These are phyloP conservation scores for Populus hybrid DNA, from an alignment of 441 rosid species.

Conservation along the genomic window DNA sequence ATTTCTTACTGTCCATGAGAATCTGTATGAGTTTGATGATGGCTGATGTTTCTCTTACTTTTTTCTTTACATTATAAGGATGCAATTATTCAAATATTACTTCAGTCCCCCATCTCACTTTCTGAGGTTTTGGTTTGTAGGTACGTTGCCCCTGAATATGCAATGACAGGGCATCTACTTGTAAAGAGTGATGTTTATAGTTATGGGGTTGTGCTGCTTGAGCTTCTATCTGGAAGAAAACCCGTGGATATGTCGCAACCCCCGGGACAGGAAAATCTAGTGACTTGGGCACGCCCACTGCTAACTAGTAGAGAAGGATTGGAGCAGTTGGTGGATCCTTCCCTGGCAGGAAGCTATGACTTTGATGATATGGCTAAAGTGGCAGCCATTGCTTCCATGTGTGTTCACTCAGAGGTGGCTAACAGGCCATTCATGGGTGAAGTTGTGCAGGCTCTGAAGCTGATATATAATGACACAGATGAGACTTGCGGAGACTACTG, in stretches of 20 bases:
- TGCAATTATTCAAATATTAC: not conserved
- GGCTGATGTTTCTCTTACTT: not conserved
- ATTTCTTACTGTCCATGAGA: not conserved
- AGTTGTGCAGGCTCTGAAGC: conserved; percentile 96
- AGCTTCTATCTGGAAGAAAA: conserved; percentile 91
- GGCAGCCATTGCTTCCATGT: conserved; percentile 96
- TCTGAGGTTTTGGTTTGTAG: conserved; percentile 37
- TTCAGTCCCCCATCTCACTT: not conserved
- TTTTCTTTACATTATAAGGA: not conserved
- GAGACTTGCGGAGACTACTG: conserved; percentile 71
- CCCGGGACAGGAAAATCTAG: conserved; percentile 92
- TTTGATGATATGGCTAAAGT: conserved; percentile 92
- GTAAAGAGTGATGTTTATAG: conserved; percentile 98
- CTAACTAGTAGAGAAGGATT: conserved; percentile 81
- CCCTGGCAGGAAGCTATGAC: conserved; percentile 63
- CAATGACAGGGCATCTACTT: conserved; percentile 98
- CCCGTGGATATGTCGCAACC: conserved; percentile 99
- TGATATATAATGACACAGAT: conserved; percentile 79
- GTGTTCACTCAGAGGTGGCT: conserved; percentile 90
- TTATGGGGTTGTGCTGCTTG: conserved; percentile 94
- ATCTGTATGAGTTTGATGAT: not conserved
- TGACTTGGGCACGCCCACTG: conserved; percentile 91
- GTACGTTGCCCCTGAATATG: conserved; percentile 98
- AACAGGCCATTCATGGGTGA: conserved; percentile 97
- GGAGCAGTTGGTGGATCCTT: conserved; percentile 77